Evolutionary conservation across 345 rosid species (phyloP), one percentile per base, ranked within the genome.

Genomic region (Dipteronia dyeriana): DNA sequence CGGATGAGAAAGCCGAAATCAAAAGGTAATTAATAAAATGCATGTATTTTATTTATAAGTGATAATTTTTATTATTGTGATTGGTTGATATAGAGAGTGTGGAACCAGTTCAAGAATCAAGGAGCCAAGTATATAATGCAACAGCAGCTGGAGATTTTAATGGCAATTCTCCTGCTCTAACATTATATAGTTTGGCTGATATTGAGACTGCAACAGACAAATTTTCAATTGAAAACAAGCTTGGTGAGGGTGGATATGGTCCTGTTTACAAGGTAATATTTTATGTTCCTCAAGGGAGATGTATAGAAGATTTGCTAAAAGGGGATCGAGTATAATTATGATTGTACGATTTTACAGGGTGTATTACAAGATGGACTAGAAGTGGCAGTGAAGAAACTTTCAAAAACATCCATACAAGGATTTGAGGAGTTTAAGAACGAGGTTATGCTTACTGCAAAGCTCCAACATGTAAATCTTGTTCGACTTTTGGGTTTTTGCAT

Each of bases 361-460:
- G 51, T 29, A 9, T 39, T 79, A 31, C 75, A 74, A 1, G 4
- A 47, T 9, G 82, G 78, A 5, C 54, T 29, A n/a, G 22, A 60
- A 74, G 49, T 79, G 29, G 78, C 78, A 9, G 78, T 79, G 38
- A 79, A 74, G 43, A 79, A 70, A 60, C 78, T 74, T 9, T 79
- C 81, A 2, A 19, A 7, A 60, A 26, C 26, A 26, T 26, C 26
- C 26, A 45, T 74, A 19, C 78, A 67, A 19, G 82, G 75, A 41
- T 17, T 25, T 19, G 79, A 75, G 73, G 81, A 82, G 74, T 68
- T 78, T 10, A 77, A 80, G 68, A 83, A 83, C 16, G 83, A 86
- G 5, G 80, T 82, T 70, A 63, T 49, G 16, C 63, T 70, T 0
- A 77, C 80, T 26, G 80, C 75, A 17, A 77, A 53, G 13, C 70